Conservation (phyloP, 2,329 filamentous ascomycete genomes). For the Juglanconis oblonga region DNA sequence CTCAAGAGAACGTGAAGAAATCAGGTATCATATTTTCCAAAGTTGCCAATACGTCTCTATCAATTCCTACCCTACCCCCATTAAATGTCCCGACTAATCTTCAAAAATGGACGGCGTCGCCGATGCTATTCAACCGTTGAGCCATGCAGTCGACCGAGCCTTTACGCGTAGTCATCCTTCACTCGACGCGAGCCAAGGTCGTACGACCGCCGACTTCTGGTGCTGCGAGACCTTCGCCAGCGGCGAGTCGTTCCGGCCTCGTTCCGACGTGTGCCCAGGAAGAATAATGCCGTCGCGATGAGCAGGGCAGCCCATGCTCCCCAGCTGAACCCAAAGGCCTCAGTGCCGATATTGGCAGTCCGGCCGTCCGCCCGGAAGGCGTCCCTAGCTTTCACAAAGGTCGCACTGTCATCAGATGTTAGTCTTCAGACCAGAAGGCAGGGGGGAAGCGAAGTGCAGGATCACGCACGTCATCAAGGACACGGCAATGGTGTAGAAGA, state of each 20-base stretch:
- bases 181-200: conserved; percentile 57
- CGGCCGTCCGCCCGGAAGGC: conserved; percentile 57
- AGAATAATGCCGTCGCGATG: conserved; percentile 66
- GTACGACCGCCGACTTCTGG: conserved; percentile 52
- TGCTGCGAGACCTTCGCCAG: conserved; percentile 47
- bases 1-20: too few species aligned
- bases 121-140: too few species aligned
- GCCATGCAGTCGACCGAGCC: too few species aligned
- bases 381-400: conserved; percentile 68
- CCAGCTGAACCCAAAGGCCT: conserved; percentile 78
- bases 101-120: too few species aligned
- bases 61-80: too few species aligned
- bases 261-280: conserved; percentile 51
- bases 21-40: too few species aligned
- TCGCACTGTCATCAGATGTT: conserved; percentile 36
- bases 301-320: conserved; percentile 64
- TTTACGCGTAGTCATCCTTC: conserved; percentile 67
- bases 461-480: conserved; percentile 70
- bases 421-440: background rate
- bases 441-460: conserved; percentile 1
- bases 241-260: conserved; percentile 22
- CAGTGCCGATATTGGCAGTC: conserved; percentile 59
- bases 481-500: conserved; percentile 66
- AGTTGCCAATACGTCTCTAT: too few species aligned
- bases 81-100: too few species aligned